Base-by-base conservation (phyloP, 2,329 filamentous ascomycete genomes). In the Penicillium glabrum region DNA sequence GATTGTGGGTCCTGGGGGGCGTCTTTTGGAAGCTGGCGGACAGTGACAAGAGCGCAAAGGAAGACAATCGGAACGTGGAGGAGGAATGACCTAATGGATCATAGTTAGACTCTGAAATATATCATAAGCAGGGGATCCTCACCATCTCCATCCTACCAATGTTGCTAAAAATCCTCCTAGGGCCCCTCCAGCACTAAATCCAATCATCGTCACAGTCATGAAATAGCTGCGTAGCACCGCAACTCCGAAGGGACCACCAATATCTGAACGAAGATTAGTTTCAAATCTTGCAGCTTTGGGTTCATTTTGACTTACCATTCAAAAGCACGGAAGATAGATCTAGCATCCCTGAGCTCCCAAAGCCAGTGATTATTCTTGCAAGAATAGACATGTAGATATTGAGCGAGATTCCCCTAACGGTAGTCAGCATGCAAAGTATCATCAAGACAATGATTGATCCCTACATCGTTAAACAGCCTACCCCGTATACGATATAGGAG, bases 341-440 rank as follows among this genome's bases (percentile, higher is more conserved):
- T 10, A 46, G 23, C 43, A 53, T 53, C 2, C 51, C 51, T 3
- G 51, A 53, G 13, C 51, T 45, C 13, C 51, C 51, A 53, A 53
- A 53, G 9, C 51, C 51, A 3, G 51, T 46, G 27, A 53, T 39
- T 3, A 53, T 14, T 35, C 51, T 44, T 6, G 27, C 51, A 4
- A 37, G 10, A 5, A 53, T 53, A 5, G 51, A 31, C 23, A 46
- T 16, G 23, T 37, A 37, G 8, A 53, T 53, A 10, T 45, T 53
- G 5, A 35, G 2, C 29, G 51, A 53, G 8, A 19, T 13, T 29
- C 51, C 51, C 31, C 43, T 45, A 16, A 1, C 5, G 7, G 21
- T 13, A 10, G 14, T 46, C 1, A 29, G 24, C 14, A n/a, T 29
- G 16, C 13, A 10, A 11, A 29, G 5, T 5, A n/a, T 11, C 14